Percentiles rank a stretch among this genome's conserved stretches.
Conservation (phyloP, 257 asterid genomes). For the Solanum pimpinellifolium region DNA sequence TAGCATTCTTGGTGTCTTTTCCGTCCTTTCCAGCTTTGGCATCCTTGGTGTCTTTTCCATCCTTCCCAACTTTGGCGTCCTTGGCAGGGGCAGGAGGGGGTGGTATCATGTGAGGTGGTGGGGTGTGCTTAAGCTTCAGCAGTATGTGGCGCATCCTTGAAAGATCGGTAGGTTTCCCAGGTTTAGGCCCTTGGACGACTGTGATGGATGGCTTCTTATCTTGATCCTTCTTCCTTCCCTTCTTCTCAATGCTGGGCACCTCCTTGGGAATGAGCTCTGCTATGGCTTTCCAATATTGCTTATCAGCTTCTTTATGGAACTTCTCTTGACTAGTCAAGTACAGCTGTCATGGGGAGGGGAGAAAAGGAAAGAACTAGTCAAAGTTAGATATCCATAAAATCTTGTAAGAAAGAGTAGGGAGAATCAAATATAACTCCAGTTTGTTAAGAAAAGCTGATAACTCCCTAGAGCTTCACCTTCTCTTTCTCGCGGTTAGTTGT, state of each 20-base stretch:
- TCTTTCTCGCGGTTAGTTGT: slow-evolving; percentile 69
- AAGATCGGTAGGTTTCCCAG: slow-evolving; percentile 97
- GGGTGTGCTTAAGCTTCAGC: slow-evolving; percentile 89
- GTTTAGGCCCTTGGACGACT: slow-evolving; percentile 91
- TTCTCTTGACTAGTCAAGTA: slow-evolving; percentile 60
- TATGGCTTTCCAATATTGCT: slow-evolving; percentile 93
- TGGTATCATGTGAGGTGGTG: slow-evolving; percentile 94
- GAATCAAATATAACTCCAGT: neutral
- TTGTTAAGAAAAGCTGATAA: neutral
- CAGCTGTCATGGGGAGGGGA: slow-evolving; percentile 19
- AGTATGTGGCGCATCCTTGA: slow-evolving; percentile 88
- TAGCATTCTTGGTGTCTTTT: slow-evolving; percentile 19
- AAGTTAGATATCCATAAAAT: neutral
- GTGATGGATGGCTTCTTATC: slow-evolving; percentile 80
- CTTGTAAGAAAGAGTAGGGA: neutral
- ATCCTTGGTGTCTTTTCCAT: slow-evolving; percentile 34
- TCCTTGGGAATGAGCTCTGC: slow-evolving; percentile 89
- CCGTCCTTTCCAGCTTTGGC: slow-evolving; percentile 22
- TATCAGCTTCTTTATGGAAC: slow-evolving; percentile 91
- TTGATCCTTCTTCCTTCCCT: slow-evolving; percentile 85
- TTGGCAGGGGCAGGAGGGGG: slow-evolving; percentile 67
- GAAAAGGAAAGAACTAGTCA: neutral
- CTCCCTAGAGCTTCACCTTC: slow-evolving; percentile 34
- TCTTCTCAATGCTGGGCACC: slow-evolving; percentile 78
- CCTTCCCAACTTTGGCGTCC: slow-evolving; percentile 50